Base-by-base conservation (phyloP, 73 alveolate species). In the Paramecium sexaurelia region DNA sequence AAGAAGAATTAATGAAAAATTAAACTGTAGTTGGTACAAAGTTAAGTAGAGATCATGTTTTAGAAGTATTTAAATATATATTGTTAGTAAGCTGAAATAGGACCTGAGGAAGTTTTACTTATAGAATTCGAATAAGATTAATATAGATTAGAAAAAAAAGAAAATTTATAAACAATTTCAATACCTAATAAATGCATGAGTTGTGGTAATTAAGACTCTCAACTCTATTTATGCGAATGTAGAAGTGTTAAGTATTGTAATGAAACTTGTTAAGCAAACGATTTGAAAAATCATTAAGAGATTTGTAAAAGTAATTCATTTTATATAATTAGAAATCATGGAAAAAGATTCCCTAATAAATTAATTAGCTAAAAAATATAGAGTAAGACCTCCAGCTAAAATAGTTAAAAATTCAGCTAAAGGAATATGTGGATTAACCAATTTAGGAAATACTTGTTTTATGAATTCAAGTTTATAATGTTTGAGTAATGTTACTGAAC, bases 391-490 rank as follows among this genome's bases (percentile, higher is more conserved):
- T 22, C 87, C 84, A 27, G 71, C 85, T 68, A 91, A 91, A 45
- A 36, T 33, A 0, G 22, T 39, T 10, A 87, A 37, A 26, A 55
- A 47, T 41, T 66, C 84, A 11, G 56, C 55, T 9, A 32, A 78
- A 45, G 99, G 99, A 35, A 84, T 96, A 20, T 89, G 96, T 86
- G 99, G 99, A 9, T 92, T 98, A 32, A 55, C 94, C 9, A 98
- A 98, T 88, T 93, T 98, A 84, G 99, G 99, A 19, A 97, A 97
- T 93, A 97, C 99, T 26, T 98, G 99, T 94, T 98, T 97, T 92
- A 98, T 98, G 99, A 96, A 97, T 87, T 94, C 99, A 0, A 95
- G 99, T 33, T 94, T 98, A 13, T 95, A 98, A 92, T 98, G 99
- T 45, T 75, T 98, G 55, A 90, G 97, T 67, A 94, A 97, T 89